Evolutionary conservation across 2,329 filamentous ascomycete genomes (phyloP).

Genomic region (Fusarium mexicanum): DNA sequence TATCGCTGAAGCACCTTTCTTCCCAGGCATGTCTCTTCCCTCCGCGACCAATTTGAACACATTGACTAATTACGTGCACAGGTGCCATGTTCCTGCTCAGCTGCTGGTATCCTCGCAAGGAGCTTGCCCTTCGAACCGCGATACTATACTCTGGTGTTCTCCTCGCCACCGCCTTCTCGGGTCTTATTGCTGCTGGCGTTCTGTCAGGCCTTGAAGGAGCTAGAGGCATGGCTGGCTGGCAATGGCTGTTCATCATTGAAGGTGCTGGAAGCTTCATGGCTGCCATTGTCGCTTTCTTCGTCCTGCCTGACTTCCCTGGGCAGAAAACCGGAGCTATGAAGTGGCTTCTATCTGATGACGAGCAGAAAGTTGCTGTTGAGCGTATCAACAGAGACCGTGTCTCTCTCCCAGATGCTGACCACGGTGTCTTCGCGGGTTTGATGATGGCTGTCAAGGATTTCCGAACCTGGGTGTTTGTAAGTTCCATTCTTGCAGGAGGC

Average conservation of each 20-base stretch:
- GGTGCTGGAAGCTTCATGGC: conserved; percentile 35
- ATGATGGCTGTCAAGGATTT: conserved; percentile 36
- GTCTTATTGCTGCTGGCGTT: conserved; percentile 40
- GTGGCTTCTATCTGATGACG: conserved; percentile 39
- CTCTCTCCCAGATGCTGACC: conserved; percentile 34
- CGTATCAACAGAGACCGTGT: conserved; percentile 39
- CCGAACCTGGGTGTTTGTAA: conserved; percentile 39
- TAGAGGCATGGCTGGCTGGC: conserved; percentile 50
- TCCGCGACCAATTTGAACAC: too few relatives aligned
- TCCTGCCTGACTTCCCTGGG: conserved; percentile 38
- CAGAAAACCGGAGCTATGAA: conserved; percentile 37
- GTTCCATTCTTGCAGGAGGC: fast-evolving
- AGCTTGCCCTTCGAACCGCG: conserved; percentile 40
- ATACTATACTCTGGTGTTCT: conserved; percentile 40
- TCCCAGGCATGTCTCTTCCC: conserved; percentile 19
- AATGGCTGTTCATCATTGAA: conserved; percentile 54
- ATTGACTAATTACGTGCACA: too few relatives aligned
- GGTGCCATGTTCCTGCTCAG: background rate
- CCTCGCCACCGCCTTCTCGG: conserved; percentile 35
- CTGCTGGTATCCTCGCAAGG: conserved; percentile 41
- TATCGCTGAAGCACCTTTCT: conserved; percentile 39
- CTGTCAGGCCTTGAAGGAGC: conserved; percentile 30
- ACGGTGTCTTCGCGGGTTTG: conserved; percentile 35
- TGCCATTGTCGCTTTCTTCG: conserved; percentile 28
- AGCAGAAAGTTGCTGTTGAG: conserved; percentile 36